Base-by-base conservation (phyloP, 768 basidiomycete genomes). In the Tephrocybe sp. region DNA sequence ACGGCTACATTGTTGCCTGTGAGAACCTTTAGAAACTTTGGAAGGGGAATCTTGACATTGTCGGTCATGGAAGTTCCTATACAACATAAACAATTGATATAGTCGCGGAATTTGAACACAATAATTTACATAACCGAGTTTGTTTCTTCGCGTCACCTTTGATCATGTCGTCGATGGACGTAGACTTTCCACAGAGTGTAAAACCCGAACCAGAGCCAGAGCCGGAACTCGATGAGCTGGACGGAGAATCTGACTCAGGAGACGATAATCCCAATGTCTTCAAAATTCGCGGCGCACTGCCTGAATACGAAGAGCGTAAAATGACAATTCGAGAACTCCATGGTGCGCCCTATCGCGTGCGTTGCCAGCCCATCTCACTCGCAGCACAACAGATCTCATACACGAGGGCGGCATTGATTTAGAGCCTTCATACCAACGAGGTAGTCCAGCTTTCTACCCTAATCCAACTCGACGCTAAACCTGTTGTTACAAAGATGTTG, bases 341-440 rank as follows among this genome's bases (percentile, higher is more conserved):
- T 57, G 54, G 80, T 81, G 47, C 54, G 74, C 57, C n/a, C 9
- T 33, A 27, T 36, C 42, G 25, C n/a, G 23, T 47, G 7, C 38
- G 16, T 19, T n/a, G 11, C 29, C n/a, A n/a, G n/a, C n/a, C n/a
- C n/a, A n/a, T n/a, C n/a, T n/a, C n/a, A n/a, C n/a, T n/a, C n/a
- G n/a, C 30, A 43, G 16, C 24, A 5, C 37, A 37, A 29, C 47
- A 88, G 86, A 64, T 8, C 70, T 79, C 27, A 86, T 89, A 49
- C 86, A 88, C 60, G 77, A 84, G 29, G 85, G 86, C 4, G 66
- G 65, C 0, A 85, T 91, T 45, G 84, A 90, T 61, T 66, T 91
- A 21, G 77, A 81, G 45, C 87, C 88, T 0, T 67, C 78, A 16
- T 89, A 88, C 61, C 87, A 89, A 61, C 71, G 87, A 74, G 87